Conservation (phyloP, 2,329 filamentous ascomycete species). For the Claviceps sp. region DNA sequence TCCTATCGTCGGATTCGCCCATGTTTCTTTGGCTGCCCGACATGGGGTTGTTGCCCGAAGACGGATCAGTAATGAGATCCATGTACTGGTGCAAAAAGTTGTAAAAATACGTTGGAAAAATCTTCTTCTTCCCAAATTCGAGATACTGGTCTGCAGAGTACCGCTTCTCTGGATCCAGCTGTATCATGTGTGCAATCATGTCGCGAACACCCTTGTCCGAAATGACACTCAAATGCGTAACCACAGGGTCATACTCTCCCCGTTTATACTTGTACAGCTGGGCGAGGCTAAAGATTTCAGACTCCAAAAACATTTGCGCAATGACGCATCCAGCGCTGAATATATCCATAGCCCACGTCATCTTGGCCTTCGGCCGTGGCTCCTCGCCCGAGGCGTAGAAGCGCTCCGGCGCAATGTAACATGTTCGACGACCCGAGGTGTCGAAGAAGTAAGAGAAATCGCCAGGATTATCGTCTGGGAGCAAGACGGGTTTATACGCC, state of each 20-base stretch:
- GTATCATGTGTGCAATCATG: conserved; percentile 91
- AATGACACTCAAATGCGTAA: conserved; percentile 71
- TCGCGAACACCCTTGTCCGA: conserved; percentile 77
- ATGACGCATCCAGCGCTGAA: conserved; percentile 97
- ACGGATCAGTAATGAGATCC: conserved; percentile 85
- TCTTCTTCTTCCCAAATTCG: conserved; percentile 79
- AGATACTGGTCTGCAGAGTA: conserved; percentile 92
- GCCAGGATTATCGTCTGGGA: conserved; percentile 92
- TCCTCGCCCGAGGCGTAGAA: conserved; percentile 63
- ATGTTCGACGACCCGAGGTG: conserved; percentile 78
- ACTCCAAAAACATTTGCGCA: conserved; percentile 87
- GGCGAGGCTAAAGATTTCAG: conserved; percentile 93
- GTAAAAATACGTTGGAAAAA: conserved; percentile 95
- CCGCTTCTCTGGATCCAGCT: conserved; percentile 78
- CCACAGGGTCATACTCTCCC: conserved; percentile 80
- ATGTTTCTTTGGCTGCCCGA: conserved; percentile 56
- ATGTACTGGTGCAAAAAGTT: conserved; percentile 96
- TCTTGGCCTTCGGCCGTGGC: conserved; percentile 43
- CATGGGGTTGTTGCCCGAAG: conserved; percentile 60
- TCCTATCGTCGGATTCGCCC: conserved; percentile 82
- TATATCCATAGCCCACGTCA: conserved; percentile 93
- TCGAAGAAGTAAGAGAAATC: conserved; percentile 99
- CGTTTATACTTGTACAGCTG: conserved; percentile 91
- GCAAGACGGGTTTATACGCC: conserved; percentile 82
- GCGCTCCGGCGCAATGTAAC: conserved; percentile 87